Evolutionary conservation across 306 rosid species (phyloP).

Genomic region (Citrullus colocynthis): DNA sequence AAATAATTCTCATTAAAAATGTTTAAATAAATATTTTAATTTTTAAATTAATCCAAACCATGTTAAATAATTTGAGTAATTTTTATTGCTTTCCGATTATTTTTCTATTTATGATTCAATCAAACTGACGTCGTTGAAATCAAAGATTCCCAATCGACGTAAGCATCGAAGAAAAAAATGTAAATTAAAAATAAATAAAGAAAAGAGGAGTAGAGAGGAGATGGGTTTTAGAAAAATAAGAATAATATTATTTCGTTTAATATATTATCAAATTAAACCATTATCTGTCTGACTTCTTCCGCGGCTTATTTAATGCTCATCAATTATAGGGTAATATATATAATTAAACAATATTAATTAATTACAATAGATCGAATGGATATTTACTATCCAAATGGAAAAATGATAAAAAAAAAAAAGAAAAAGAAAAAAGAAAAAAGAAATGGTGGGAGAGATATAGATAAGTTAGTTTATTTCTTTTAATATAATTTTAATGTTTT

Average conservation of each 20-base stretch:
- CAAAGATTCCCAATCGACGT: conserved; percentile 2
- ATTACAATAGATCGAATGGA: not conserved
- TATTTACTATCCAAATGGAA: not conserved
- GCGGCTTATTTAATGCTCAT: not conserved
- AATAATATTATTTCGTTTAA: not conserved
- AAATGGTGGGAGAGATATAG: not conserved
- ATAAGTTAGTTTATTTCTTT: not conserved
- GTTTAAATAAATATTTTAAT: too few relatives aligned
- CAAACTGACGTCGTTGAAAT: not conserved
- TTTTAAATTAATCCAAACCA: too few relatives aligned
- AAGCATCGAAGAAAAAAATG: not conserved
- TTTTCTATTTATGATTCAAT: not conserved
- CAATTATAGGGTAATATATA: conserved; percentile 1
- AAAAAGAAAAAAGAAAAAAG: too few relatives aligned
- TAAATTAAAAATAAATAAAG: not conserved
- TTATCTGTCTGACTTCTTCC: conserved; percentile 1
- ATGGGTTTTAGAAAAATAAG: not conserved
- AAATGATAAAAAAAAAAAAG: not conserved
- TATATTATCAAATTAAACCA: not conserved
- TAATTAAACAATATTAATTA: not conserved
- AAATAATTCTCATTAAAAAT: too few relatives aligned
- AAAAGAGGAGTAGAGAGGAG: not conserved
- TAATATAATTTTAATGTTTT: not conserved
- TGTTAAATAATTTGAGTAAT: not conserved
- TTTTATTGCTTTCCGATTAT: not conserved